Evolutionary conservation across 1,284 basidiomycete species (phyloP), one percentile per base, ranked within the genome.

Genomic region (Thelephora terrestris): DNA sequence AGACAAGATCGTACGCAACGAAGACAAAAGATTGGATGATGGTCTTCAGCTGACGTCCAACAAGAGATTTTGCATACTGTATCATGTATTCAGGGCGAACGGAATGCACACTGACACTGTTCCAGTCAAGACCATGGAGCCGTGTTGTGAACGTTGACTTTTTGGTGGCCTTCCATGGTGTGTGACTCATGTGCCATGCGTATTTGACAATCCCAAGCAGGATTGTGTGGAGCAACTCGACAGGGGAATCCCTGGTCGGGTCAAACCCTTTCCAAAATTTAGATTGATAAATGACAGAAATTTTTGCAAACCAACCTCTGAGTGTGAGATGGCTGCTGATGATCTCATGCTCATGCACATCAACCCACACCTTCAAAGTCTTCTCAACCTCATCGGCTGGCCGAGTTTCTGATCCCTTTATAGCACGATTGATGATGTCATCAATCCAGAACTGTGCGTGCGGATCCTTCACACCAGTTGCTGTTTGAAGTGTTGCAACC

Each of bases 161-260:
- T 36, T 50, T 39, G 1, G 24, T 32, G 1, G 43, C 32, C 16
- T 29, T 47, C 57, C 56, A 58, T 3, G 38, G n/a, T 5, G 50
- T 49, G 32, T 57, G 51, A 2, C 51, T 50, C n/a, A 21, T 9
- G 34, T 55, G 48, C 58, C 57, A 70, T 0, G 59, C 47, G 50
- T 70, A 69, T 45, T 69, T 70, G 7, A 61, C 52, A 7, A 63
- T 47, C 0, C 68, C 66, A 2, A 70, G 61, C 0, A 68, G 52
- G 24, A 66, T 56, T 0, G 64, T 65, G 44, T 69, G 68, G 1
- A 70, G 53, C 18, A 69, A 61, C 49, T 70, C 62, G 5, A 66
- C 56, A 3, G 66, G 64, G 0, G 64, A 68, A 47, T 69, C 66
- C 21, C 55, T 49, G 0, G 56, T 52, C 2, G 59, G 59, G 53